A percentile compares a stretch with the other conserved stretches of the same genome.
Evolutionary conservation across 345 rosid species (phyloP).

Genomic region (Gossypium anomalum): DNA sequence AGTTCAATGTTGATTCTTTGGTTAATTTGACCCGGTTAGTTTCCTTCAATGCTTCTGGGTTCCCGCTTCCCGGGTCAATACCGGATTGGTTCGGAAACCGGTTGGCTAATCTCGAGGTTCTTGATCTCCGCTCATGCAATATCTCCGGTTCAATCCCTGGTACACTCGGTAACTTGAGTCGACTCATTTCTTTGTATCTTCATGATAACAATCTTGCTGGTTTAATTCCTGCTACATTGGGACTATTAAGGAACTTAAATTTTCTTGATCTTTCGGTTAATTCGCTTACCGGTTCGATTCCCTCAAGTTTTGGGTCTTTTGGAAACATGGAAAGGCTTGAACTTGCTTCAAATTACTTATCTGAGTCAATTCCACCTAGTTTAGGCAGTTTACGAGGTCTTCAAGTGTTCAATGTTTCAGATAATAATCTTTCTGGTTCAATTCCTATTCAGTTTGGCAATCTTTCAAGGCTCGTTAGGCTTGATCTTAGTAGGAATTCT

Average conservation of each 20-base stretch:
- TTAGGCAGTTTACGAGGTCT: constrained; percentile 35
- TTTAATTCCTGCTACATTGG: constrained; percentile 35
- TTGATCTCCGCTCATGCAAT: constrained; percentile 57
- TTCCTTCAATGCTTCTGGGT: constrained; percentile 59
- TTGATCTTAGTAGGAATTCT: constrained; percentile 56
- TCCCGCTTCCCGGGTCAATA: constrained; percentile 52
- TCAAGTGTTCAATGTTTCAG: constrained; percentile 43
- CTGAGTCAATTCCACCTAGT: constrained; percentile 43
- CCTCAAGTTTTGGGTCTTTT: constrained; percentile 35
- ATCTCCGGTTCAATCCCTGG: constrained; percentile 47
- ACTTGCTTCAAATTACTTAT: constrained; percentile 45
- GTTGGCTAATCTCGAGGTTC: constrained; percentile 38
- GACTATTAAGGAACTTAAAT: constrained; percentile 35
- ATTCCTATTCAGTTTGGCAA: constrained; percentile 47
- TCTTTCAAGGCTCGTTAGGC: constrained; percentile 39
- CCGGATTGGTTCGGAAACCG: constrained; percentile 56
- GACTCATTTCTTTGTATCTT: constrained; percentile 38
- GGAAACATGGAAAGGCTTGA: constrained; percentile 36
- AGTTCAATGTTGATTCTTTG: constrained; percentile 47
- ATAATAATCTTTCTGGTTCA: constrained; percentile 44
- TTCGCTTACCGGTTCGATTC: constrained; percentile 50
- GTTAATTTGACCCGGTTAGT: constrained; percentile 40
- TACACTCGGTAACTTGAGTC: constrained; percentile 47
- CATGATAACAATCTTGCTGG: constrained; percentile 44
- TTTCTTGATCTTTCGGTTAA: constrained; percentile 50